Evolutionary conservation across 106 monocot species (phyloP), one percentile per base, ranked within the genome.

Genomic region (Dioscorea alata): DNA sequence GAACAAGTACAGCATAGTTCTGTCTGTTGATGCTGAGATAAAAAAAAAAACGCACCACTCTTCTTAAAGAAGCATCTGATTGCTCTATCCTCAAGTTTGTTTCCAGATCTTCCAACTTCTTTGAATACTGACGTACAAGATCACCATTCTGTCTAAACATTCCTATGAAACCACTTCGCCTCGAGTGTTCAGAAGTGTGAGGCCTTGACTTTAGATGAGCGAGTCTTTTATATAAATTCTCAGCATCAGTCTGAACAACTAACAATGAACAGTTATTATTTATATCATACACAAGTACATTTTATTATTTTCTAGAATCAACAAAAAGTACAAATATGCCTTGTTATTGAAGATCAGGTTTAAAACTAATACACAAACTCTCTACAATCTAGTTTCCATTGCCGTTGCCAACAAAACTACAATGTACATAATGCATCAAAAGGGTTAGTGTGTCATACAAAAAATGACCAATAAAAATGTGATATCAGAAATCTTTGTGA

Each of bases 31-130:
- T 42, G 42, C 54, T 13, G 54, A 14, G 23, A 23, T 59, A 59
- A 12, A 4, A 58, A 12, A 4, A 58, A 58, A 22, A 59, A 21
- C 3, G 12, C 9, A 59, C 22, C n/a, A 59, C 22, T 18, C 23
- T 20, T 21, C 59, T 59, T 31, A 48, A 62, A 53, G 91, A 83
- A 76, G 69, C 42, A 77, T 61, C 73, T 65, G 84, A 84, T 50
- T 92, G 92, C 54, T 80, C 74, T 66, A 86, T 57, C 72, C 91
- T 84, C 63, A 92, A 78, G 79, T 92, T 82, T 72, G 86, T 85
- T 75, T 95, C 89, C 19, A 92, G 51, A 84, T 84, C 78, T 59
- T 92, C 86, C 73, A 91, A 75, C 75, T 81, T 82, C 73, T 86
- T 96, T 23, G 66, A 63, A 69, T 82, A 83, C 56, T 64, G 54